phyloP scores from a whole-genome alignment of 2,329 filamentous ascomycete genomes.

The Phialophora tarda region DNA sequence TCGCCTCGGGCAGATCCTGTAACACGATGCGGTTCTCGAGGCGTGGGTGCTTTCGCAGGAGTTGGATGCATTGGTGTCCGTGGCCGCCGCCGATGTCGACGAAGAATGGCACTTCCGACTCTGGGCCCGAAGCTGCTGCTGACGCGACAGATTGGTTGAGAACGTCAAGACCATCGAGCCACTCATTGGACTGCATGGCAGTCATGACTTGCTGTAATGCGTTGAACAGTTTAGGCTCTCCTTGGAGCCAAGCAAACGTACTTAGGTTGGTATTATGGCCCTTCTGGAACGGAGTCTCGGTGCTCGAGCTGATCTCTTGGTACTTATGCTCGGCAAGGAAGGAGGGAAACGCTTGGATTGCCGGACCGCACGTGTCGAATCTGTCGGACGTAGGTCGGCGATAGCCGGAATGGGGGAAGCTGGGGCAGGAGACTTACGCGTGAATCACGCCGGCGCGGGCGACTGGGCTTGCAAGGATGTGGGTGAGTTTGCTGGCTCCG shows the following conservation, averaged over 20 bases:
- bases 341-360: constrained; percentile 38
- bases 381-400: constrained; percentile 9
- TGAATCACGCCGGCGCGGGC: constrained; percentile 23
- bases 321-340: constrained; percentile 44
- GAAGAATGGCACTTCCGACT: constrained; percentile 32
- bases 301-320: constrained; percentile 40
- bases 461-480: constrained; percentile 31
- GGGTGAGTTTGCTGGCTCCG: constrained; percentile 37
- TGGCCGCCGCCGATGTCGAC: constrained; percentile 40
- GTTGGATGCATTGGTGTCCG: constrained; percentile 33
- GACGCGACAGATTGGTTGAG: constrained; percentile 16
- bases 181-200: constrained; percentile 24
- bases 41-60: constrained; percentile 33
- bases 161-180: constrained; percentile 19
- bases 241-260: constrained; percentile 42
- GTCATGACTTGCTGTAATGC: constrained; percentile 29
- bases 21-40: constrained; percentile 40
- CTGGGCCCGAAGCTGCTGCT: neutral
- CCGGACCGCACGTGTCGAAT: constrained; percentile 32
- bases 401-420: neutral
- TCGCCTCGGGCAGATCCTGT: constrained; percentile 48
- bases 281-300: constrained; percentile 43
- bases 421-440: constrained; percentile 24
- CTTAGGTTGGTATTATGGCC: constrained; percentile 41
- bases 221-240: constrained; percentile 40